Conservation (phyloP, 2,329 filamentous ascomycete species). For the Fusarium nematophilum region DNA sequence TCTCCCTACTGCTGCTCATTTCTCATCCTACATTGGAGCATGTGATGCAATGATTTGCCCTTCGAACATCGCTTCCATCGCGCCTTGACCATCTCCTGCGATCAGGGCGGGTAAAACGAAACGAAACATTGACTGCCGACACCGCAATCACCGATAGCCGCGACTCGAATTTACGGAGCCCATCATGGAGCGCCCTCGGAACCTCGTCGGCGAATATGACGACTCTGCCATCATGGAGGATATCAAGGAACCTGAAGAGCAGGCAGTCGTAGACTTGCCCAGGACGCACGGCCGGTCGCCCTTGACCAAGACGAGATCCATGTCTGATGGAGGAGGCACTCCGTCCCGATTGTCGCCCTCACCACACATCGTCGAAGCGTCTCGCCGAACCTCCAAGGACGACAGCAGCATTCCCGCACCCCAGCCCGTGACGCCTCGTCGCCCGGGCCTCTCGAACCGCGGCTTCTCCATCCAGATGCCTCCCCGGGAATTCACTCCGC, state of each 20-base stretch:
- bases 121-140: conserved; percentile 2
- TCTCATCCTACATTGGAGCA: conserved; percentile 3
- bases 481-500: conserved; percentile 51
- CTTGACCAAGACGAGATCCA: conserved; percentile 67
- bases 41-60: conserved; percentile 34
- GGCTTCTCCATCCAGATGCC: conserved; percentile 63
- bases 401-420: conserved; percentile 67
- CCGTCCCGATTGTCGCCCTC: conserved; percentile 68
- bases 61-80: conserved; percentile 13
- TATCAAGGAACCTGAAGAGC: conserved; percentile 29
- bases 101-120: conserved; percentile 26
- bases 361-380: conserved; percentile 65
- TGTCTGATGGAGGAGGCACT: conserved; percentile 72
- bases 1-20: background rate
- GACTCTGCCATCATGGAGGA: conserved; percentile 51
- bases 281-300: conserved; percentile 51
- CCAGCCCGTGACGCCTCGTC: conserved; percentile 77
- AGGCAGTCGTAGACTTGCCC: conserved; percentile 22
- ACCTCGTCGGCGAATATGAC: conserved; percentile 40
- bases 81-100: conserved; percentile 35
- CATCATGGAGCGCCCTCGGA: conserved; percentile 38
- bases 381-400: conserved; percentile 71
- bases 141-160: conserved; percentile 4
- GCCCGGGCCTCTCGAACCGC: conserved; percentile 70
- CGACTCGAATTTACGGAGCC: background rate